These are phyloP conservation scores for Calocybe cyanea DNA, from an alignment of 768 basidiomycete genomes.

Conservation along the genomic window DNA sequence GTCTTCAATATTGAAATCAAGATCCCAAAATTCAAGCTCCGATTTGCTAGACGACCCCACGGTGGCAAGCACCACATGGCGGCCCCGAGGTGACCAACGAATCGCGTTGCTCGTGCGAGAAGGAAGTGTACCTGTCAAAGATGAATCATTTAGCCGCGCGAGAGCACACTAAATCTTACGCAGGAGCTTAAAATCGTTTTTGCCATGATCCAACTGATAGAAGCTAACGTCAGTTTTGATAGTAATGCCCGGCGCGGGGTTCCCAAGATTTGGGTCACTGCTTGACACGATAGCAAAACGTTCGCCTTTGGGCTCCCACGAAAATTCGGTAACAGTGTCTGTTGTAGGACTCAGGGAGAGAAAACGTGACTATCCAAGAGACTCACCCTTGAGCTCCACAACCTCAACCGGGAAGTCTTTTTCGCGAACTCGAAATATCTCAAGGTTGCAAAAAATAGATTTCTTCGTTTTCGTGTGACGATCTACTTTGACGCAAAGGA, in stretches of 20 bases:
- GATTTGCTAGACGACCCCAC: constrained; percentile 94
- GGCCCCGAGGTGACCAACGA: constrained; percentile 94
- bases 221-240: constrained; percentile 96
- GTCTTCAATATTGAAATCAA: constrained; percentile 81
- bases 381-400: constrained; percentile 88
- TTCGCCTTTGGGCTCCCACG: constrained; percentile 98
- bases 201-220: constrained; percentile 88
- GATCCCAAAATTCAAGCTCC: constrained; percentile 98
- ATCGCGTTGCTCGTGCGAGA: constrained; percentile 89
- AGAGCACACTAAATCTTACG: constrained; percentile 42
- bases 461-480: constrained; percentile 99
- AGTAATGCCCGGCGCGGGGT: constrained; percentile 86
- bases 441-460: constrained; percentile 95
- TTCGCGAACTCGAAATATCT: constrained; percentile 96
- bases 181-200: constrained; percentile 92
- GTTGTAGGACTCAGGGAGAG: constrained; percentile 11
- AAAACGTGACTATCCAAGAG: background rate
- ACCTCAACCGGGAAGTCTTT: constrained; percentile 98
- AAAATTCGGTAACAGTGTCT: constrained; percentile 95
- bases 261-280: constrained; percentile 89
- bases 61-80: constrained; percentile 93
- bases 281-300: constrained; percentile 95
- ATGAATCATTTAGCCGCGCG: constrained; percentile 9
- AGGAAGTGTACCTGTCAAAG: constrained; percentile 61
- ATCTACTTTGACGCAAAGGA: constrained; percentile 98